These are phyloP conservation scores for Berkeleyomyces basicola DNA, from an alignment of 2,329 filamentous ascomycete genomes.

Conservation along the genomic window DNA sequence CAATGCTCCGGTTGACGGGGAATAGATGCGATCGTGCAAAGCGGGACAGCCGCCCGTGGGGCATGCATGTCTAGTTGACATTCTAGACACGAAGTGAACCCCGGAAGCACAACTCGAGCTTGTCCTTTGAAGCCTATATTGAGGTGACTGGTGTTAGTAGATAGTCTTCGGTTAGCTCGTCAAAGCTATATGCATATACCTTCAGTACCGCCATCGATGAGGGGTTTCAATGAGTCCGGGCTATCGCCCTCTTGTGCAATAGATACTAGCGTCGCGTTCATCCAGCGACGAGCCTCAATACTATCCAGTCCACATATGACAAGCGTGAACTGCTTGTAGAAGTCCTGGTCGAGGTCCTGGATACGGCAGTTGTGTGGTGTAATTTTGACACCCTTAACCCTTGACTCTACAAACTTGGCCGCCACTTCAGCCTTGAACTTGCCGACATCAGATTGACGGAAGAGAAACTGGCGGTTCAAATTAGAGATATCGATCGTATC, in stretches of 20 bases:
- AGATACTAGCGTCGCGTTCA: conserved; percentile 80
- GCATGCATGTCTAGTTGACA: conserved; percentile 98
- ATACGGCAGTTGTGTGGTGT: conserved; percentile 89
- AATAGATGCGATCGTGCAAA: conserved; percentile 92
- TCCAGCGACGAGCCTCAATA: conserved; percentile 96
- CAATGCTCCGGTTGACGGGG: conserved; percentile 95
- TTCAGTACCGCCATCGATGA: conserved; percentile 94
- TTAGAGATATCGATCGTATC: conserved; percentile 98
- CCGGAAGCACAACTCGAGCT: conserved; percentile 78
- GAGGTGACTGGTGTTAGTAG: background rate
- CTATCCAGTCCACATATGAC: conserved; percentile 91
- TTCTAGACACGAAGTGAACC: conserved; percentile 89
- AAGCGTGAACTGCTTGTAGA: conserved; percentile 93
- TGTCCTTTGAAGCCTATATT: conserved; percentile 87
- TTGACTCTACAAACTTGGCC: conserved; percentile 73
- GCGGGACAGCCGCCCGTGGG: conserved; percentile 85
- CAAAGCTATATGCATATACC: conserved; percentile 26
- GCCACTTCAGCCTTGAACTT: conserved; percentile 89
- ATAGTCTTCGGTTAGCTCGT: background rate
- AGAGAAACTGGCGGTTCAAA: conserved; percentile 92
- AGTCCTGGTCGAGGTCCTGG: conserved; percentile 89
- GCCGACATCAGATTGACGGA: conserved; percentile 79
- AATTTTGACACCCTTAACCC: conserved; percentile 81
- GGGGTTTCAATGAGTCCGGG: conserved; percentile 72
- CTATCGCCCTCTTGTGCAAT: conserved; percentile 68